Evolutionary conservation across 169 alveolate species (phyloP).

Genomic region (Cystoisospora suis): DNA sequence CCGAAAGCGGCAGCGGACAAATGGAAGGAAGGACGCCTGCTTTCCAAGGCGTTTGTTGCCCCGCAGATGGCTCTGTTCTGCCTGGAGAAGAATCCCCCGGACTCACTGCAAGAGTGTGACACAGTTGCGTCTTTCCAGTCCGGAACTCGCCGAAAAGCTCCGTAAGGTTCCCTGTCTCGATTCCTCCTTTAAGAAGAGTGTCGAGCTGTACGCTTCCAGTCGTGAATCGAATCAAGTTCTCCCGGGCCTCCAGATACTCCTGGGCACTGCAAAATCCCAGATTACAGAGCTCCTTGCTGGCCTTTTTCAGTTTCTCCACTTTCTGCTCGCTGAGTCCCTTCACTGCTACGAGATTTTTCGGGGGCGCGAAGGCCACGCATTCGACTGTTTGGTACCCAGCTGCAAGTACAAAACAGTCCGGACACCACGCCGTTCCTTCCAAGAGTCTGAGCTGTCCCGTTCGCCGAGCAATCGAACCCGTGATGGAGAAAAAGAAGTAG

Average conservation of each 20-base stretch:
- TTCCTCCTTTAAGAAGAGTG: constrained; percentile 96
- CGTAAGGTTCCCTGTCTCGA: constrained; percentile 95
- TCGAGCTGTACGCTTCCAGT: constrained; percentile 96
- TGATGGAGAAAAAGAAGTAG: too few species aligned
- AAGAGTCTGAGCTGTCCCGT: too few species aligned
- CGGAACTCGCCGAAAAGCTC: constrained; percentile 98
- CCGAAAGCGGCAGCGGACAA: too few species aligned
- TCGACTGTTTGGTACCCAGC: constrained; percentile 70
- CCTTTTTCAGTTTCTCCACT: constrained; percentile 93
- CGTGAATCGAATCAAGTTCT: constrained; percentile 90
- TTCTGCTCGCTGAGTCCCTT: constrained; percentile 97
- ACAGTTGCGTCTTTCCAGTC: constrained; percentile 96
- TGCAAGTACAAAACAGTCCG: not conserved
- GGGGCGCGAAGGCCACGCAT: constrained; percentile 67
- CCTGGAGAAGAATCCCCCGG: too few species aligned
- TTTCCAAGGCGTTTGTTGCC: too few species aligned
- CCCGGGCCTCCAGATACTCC: constrained; percentile 73
- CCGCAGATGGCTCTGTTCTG: too few species aligned
- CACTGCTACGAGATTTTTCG: constrained; percentile 69
- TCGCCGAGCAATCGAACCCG: too few species aligned
- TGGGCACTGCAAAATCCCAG: constrained; percentile 66
- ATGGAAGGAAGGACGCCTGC: too few species aligned
- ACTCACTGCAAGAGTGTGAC: constrained; percentile 92
- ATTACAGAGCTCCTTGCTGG: constrained; percentile 83
- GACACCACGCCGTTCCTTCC: too few species aligned